A percentile compares a stretch with the other conserved stretches of the same genome.
Evolutionary conservation across 108 stramenopile species (phyloP).

Genomic region (Cyclotella kingstonii): DNA sequence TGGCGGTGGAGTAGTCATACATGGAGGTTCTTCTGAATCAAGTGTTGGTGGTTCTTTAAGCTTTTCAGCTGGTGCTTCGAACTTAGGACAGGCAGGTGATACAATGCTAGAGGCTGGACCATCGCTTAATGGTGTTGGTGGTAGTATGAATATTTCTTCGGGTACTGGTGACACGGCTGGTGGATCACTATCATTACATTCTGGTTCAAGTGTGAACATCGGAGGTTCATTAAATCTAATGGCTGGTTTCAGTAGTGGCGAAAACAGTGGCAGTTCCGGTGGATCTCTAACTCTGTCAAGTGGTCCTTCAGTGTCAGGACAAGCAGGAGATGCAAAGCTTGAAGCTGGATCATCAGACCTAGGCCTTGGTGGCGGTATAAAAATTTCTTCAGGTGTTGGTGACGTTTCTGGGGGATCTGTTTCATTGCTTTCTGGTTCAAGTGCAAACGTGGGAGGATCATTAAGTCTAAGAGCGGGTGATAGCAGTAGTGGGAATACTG

Average conservation of each 20-base stretch:
- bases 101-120: too few species aligned
- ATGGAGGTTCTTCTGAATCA: constrained; percentile 14
- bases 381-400: constrained; percentile 15
- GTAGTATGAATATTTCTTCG: too few species aligned
- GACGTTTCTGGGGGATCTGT: constrained; percentile 25
- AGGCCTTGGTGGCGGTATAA: constrained; percentile 2
- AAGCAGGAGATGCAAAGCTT: constrained; percentile 5
- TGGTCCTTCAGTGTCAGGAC: constrained; percentile 1
- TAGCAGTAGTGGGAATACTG: not conserved
- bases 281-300: constrained; percentile 2
- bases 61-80: too few species aligned
- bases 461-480: constrained; percentile 10
- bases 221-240: too few species aligned
- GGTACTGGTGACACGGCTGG: too few species aligned
- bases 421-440: constrained; percentile 20
- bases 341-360: constrained; percentile 7
- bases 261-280: too few species aligned
- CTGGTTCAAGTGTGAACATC: too few species aligned
- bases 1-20: constrained; percentile 11
- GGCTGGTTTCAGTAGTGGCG: too few species aligned
- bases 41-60: constrained; percentile 3
- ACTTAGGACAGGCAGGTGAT: too few species aligned
- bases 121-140: too few species aligned
- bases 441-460: constrained; percentile 15
- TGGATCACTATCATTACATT: too few species aligned